Evolutionary conservation across 257 asterid genomes (phyloP), one percentile per base, ranked within the genome.

Genomic region (Solanum chilense): DNA sequence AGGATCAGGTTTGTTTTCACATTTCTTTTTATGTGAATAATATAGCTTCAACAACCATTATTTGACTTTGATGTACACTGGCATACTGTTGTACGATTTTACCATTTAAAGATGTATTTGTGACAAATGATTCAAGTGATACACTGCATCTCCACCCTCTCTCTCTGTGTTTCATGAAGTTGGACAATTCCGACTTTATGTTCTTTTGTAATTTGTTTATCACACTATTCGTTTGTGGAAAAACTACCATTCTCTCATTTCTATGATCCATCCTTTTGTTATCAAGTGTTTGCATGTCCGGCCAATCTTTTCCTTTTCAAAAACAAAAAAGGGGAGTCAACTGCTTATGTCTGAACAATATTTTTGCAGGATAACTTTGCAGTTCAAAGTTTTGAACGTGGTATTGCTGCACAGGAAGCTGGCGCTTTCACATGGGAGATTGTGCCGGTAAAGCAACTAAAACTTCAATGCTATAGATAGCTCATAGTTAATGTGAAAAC

Each of bases 341-440:
- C 44, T 20, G 60, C 44, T 81, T 81, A 81, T 29, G 69, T 31
- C 69, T 49, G 76, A 85, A 71, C 69, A 62, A 62, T 5, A 62
- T 62, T 62, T 62, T 62, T 73, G 87, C 93, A 97, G 99, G 99
- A 97, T 44, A 90, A 94, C 87, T 96, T 90, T 91, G 98, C 99
- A 60, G 87, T 97, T 90, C 97, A 95, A 86, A 97, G 99, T 93
- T 97, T 97, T 90, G 98, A 96, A 89, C 98, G 98, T 86, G 99
- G 98, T 82, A 95, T 96, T 89, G 98, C 99, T 92, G 99, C 99
- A 91, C 98, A 97, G 92, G 94, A 92, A 85, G 90, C 89, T 86
- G 93, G 91, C 90, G 93, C 99, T 69, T 97, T 96, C 90, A 84
- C 95, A 88, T 97, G 99, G 99, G 99, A 97, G 93, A 97, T 97